These are phyloP conservation scores for Carallia pectinifolia DNA, from an alignment of 345 rosid genomes.

Conservation along the genomic window DNA sequence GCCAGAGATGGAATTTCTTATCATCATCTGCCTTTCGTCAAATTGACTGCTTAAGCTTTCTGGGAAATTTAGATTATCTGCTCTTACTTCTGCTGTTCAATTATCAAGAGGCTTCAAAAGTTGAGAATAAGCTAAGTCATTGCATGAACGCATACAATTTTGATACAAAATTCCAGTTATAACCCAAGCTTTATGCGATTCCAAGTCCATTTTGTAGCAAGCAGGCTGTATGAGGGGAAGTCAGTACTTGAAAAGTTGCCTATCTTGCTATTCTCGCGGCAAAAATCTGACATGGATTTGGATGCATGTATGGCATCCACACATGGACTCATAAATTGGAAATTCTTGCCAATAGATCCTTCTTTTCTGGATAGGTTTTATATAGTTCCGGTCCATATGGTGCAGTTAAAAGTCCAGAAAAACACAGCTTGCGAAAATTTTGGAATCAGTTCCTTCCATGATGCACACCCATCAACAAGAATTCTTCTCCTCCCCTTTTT, in stretches of 20 bases:
- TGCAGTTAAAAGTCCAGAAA: constrained; percentile 33
- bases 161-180: constrained; percentile 6
- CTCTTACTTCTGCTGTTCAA: constrained; percentile 13
- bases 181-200: constrained; percentile 5
- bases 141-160: constrained; percentile 26
- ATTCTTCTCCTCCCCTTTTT: constrained; percentile 43
- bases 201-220: neutral
- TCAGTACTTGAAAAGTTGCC: constrained; percentile 23
- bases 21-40: constrained; percentile 11
- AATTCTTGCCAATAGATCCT: constrained; percentile 40
- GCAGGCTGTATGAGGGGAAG: constrained; percentile 34
- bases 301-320: neutral
- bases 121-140: constrained; percentile 2
- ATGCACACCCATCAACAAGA: constrained; percentile 41
- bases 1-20: constrained; percentile 11
- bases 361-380: constrained; percentile 40
- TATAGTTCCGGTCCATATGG: constrained; percentile 34
- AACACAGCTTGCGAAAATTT: constrained; percentile 15
- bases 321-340: constrained; percentile 8
- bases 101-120: constrained; percentile 9
- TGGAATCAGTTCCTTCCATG: constrained; percentile 58
- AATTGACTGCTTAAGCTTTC: constrained; percentile 13
- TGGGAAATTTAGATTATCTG: constrained; percentile 20
- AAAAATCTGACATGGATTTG: constrained; percentile 12
- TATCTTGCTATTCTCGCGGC: neutral